Evolutionary conservation across 208 protist species (phyloP).

Genomic region (Acanthamoeba sp.): DNA sequence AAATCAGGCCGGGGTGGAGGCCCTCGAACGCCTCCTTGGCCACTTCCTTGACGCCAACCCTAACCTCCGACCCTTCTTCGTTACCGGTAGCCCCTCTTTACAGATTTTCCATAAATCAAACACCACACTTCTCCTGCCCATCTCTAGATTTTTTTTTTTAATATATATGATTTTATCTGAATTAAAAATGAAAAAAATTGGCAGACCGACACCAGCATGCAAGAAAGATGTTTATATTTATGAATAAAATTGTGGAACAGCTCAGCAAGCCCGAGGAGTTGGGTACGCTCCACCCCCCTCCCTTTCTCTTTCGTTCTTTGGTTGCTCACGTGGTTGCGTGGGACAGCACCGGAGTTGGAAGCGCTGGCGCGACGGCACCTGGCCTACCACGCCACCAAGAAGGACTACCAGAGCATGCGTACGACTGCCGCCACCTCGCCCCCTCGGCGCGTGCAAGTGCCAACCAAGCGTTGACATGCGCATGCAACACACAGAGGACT

Average conservation of each 20-base stretch:
- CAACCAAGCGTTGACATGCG: no score
- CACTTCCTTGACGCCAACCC: conserved; percentile 28
- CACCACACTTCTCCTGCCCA: neutral
- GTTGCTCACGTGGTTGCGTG: neutral
- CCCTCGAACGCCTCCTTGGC: conserved; percentile 9
- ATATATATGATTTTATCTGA: neutral
- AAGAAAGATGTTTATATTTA: conserved; percentile 61
- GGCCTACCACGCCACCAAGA: conserved; percentile 15
- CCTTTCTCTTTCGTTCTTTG: no score
- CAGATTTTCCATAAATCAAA: no score
- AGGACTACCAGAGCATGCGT: conserved; percentile 19
- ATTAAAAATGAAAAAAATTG: no score
- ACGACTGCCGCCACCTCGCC: no score
- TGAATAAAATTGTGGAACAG: conserved; percentile 43
- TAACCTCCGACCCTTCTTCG: neutral
- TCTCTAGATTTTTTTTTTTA: neutral
- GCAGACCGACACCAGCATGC: conserved; percentile 4
- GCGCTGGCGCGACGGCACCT: conserved; percentile 17
- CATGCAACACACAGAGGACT: neutral
- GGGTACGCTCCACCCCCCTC: neutral
- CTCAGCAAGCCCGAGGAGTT: conserved; percentile 2
- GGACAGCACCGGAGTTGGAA: conserved; percentile 1
- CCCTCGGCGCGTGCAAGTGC: no score
- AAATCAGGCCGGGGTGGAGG: conserved; percentile 34
- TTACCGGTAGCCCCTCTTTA: conserved; percentile 17